A percentile compares a stretch with the other conserved stretches of the same genome.
phyloP scores from a whole-genome alignment of 1,284 basidiomycete species.

The Neonothopanus nambi region DNA sequence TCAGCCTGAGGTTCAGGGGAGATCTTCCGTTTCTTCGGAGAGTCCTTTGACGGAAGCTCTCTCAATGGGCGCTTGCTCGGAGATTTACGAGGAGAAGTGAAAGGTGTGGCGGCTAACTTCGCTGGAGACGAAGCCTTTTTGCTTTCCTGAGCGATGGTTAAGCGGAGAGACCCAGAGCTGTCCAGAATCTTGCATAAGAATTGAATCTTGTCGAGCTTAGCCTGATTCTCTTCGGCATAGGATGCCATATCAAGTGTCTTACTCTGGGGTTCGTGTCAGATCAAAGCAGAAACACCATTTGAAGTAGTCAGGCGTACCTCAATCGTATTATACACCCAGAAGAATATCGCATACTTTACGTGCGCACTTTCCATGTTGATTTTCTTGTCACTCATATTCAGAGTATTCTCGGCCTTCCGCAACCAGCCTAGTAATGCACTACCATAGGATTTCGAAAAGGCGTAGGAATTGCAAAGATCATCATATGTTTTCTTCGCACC shows the following conservation, averaged over 20 bases:
- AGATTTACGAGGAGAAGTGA: constrained; percentile 13
- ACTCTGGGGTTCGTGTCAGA: background rate
- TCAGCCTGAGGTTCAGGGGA: background rate
- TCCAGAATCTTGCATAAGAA: constrained; percentile 6
- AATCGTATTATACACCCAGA: constrained; percentile 23
- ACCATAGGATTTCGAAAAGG: background rate
- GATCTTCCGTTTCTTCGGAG: constrained; percentile 7
- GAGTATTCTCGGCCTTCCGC: constrained; percentile 15
- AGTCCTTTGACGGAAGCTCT: constrained; percentile 7
- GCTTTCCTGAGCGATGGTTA: background rate
- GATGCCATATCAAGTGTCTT: background rate
- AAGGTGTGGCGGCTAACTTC: constrained; percentile 4
- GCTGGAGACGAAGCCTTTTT: background rate
- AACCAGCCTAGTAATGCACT: constrained; percentile 8
- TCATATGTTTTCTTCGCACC: background rate
- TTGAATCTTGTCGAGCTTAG: background rate
- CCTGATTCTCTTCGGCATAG: constrained; percentile 1
- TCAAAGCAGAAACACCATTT: background rate
- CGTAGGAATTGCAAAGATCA: background rate
- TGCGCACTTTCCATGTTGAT: constrained; percentile 8
- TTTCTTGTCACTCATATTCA: constrained; percentile 10
- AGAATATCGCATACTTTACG: constrained; percentile 23
- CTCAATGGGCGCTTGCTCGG: constrained; percentile 12
- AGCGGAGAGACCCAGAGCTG: background rate
- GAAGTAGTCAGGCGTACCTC: constrained; percentile 16